Percentiles rank a stretch among this genome's conserved stretches.
phyloP scores from a whole-genome alignment of 2,329 filamentous ascomycete genomes.

The Fusarium cicatricum region DNA sequence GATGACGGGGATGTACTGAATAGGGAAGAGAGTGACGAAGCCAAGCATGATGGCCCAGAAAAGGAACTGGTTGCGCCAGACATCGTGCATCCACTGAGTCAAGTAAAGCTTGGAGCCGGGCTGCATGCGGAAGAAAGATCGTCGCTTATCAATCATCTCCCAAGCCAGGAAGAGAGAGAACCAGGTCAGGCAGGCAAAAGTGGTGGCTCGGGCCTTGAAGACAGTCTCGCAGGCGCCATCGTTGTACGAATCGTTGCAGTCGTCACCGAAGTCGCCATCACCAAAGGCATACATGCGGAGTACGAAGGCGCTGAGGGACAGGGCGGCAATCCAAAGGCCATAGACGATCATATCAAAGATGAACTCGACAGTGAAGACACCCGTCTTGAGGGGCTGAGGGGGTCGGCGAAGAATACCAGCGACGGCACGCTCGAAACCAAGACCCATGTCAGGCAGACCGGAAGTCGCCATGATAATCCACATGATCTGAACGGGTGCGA shows the following conservation, averaged over 20 bases:
- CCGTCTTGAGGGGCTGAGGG: slow-evolving; percentile 67
- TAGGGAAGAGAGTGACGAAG: slow-evolving; percentile 58
- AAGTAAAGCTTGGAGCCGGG: slow-evolving; percentile 66
- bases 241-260: slow-evolving; percentile 69
- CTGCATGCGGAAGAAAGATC: slow-evolving; percentile 79
- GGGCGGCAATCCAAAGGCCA: slow-evolving; percentile 72
- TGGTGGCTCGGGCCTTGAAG: slow-evolving; percentile 76
- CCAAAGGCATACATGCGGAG: slow-evolving; percentile 71
- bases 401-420: slow-evolving; percentile 74
- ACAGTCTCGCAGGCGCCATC: slow-evolving; percentile 68
- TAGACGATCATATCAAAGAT: slow-evolving; percentile 74
- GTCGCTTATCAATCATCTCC: slow-evolving; percentile 78
- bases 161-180: slow-evolving; percentile 79
- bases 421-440: slow-evolving; percentile 75
- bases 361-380: slow-evolving; percentile 73
- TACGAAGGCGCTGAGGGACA: slow-evolving; percentile 69
- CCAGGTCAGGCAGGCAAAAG: slow-evolving; percentile 79
- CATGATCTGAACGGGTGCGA: slow-evolving; percentile 78
- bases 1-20: slow-evolving; percentile 67
- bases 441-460: slow-evolving; percentile 77
- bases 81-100: slow-evolving; percentile 71
- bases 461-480: slow-evolving; percentile 87
- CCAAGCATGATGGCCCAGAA: slow-evolving; percentile 68
- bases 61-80: slow-evolving; percentile 77
- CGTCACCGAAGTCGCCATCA: slow-evolving; percentile 64